Base-by-base conservation (phyloP, 2,329 filamentous ascomycete species). In the Diaporthe aspalathi region DNA sequence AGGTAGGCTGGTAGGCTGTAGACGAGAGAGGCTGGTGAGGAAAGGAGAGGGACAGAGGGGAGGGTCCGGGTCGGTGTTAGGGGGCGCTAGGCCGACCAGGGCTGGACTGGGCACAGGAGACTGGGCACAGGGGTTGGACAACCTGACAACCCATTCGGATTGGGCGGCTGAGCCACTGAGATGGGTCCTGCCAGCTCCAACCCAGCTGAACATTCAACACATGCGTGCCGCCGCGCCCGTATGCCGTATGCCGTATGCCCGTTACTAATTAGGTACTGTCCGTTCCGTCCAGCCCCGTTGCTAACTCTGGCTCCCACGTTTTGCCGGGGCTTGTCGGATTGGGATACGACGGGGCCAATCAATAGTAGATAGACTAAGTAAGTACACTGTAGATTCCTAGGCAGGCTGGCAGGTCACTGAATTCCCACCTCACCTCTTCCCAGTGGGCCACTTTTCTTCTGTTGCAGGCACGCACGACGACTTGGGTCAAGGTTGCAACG, bases 81-180 rank as follows among this genome's bases (percentile, higher is more conserved):
- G 67, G 67, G 65, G 35, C 53, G 32, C 67, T 68, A 68, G 67
- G 67, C 50, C 52, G 50, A 60, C 53, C 52, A 56, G 53, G 67
- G 40, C 67, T 40, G 60, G 60, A 12, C 60, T 65, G 63, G 63
- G 47, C 47, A 38, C 35, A 11, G 20, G 22, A 9, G 47, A 12
- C 60, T 65, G 63, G 63, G 47, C 47, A 38, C 35, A 11, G 20
- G 22, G 16, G 47, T 9, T 67, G 66, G 53, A 32, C 52, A 68
- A 7, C 6, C 35, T 8, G 35, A 2, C 7, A 12, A 38, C 9
- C 5, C 35, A 7, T 8, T 38, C 43, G 60, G 60, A 65, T 65
- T 65, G 60, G 60, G 60, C 60, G 60, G 60, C 60, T 65, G 60
- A 65, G 53, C 67, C 67, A 68, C 53, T 68, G 47, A 29, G n/a